Percentiles rank a stretch among this genome's conserved stretches.
Conservation (phyloP, 2,329 filamentous ascomycete species). For the Venturia carpophila region DNA sequence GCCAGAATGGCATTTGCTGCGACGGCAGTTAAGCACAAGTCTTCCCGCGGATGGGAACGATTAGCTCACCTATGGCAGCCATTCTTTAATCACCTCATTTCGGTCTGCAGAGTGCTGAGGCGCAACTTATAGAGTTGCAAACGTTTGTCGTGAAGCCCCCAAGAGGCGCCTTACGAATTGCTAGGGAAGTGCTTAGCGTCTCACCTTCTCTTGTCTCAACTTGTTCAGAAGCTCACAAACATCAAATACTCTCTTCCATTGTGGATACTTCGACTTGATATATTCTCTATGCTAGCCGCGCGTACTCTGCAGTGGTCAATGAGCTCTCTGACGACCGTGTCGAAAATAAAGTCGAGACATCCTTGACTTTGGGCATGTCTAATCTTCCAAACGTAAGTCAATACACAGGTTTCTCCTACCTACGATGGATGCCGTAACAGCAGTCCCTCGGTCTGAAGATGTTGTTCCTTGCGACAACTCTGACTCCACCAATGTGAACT, state of each 20-base stretch:
- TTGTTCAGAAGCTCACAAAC: not conserved
- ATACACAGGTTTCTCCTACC: not conserved
- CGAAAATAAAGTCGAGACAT: too few species aligned
- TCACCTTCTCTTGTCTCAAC: not conserved
- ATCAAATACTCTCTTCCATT: not conserved
- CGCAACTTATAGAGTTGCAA: not conserved
- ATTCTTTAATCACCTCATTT: not conserved
- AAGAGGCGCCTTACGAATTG: not conserved
- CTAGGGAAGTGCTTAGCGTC: not conserved
- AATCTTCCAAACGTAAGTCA: not conserved
- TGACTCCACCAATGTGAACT: too few species aligned
- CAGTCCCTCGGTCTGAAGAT: not conserved
- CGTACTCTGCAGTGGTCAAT: too few species aligned
- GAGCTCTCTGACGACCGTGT: too few species aligned
- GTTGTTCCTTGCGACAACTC: not conserved
- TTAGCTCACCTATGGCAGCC: conserved; percentile 3
- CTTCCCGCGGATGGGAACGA: not conserved
- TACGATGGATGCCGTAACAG: not conserved
- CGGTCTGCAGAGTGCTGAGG: not conserved
- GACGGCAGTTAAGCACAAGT: not conserved
- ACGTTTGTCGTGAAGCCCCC: not conserved
- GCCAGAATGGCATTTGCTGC: conserved; percentile 50
- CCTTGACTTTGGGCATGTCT: not conserved
- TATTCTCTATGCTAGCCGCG: not conserved
- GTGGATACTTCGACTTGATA: not conserved